Conservation (phyloP, 2,329 filamentous ascomycete genomes). For the Aspergillus sojae region DNA sequence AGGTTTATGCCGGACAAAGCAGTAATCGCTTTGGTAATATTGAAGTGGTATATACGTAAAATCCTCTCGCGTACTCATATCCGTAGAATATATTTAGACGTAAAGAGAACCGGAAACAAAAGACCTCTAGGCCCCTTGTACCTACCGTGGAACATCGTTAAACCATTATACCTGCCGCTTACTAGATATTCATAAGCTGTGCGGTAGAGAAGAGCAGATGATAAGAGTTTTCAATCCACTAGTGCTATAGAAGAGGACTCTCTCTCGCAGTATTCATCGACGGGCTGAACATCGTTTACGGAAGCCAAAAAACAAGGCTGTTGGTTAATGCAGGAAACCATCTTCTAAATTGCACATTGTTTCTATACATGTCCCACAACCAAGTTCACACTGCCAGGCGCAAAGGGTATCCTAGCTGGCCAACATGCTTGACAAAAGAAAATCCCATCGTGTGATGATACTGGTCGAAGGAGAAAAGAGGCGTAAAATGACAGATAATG, state of each 20-base stretch:
- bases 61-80: background rate
- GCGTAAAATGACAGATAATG: conserved; percentile 28
- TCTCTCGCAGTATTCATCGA: background rate
- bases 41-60: background rate
- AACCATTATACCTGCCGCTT: background rate
- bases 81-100: background rate
- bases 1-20: background rate
- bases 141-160: background rate
- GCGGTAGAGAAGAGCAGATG: background rate
- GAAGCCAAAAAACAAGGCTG: background rate
- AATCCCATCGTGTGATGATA: conserved; percentile 34
- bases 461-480: conserved; percentile 34
- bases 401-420: conserved; percentile 23
- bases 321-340: conserved; percentile 23
- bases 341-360: conserved; percentile 39
- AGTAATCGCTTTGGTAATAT: background rate
- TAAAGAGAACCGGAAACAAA: background rate
- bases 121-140: background rate
- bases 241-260: background rate
- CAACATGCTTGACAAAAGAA: conserved; percentile 31
- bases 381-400: conserved; percentile 33
- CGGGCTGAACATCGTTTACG: conserved; percentile 1
- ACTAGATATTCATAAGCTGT: background rate
- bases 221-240: background rate
- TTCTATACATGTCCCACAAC: conserved; percentile 45